Evolutionary conservation across 495 filamentous ascomycete species (phyloP), one percentile per base, ranked within the genome.

Genomic region (Polyplosphaeria fusca): DNA sequence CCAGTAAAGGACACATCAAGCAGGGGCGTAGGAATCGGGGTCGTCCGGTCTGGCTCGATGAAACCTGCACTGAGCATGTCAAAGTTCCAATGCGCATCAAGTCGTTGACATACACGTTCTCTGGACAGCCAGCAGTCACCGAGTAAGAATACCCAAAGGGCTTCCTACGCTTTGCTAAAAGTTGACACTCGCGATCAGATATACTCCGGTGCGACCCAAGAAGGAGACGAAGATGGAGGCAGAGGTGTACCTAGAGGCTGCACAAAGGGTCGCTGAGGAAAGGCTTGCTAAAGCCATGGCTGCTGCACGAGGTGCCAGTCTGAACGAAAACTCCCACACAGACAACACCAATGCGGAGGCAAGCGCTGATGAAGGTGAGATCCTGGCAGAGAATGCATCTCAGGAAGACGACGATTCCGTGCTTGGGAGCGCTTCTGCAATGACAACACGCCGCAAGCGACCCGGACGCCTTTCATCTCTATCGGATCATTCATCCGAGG

Each of bases 1-100:
- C 52, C 20, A 39, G 48, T 20, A 18, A 35, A 13, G 68, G 68
- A 40, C 37, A 27, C 20, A 60, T 71, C 45, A 62, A 51, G 25
- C 9, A 23, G 5, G 47, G 54, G 14, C 48, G 68, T 3, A 43
- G 46, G 24, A 67, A 70, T 30, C 64, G 68, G n/a, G 68, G 68
- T 20, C 60, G 59, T 2, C 30, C 45, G 5, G 66, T 64, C 2
- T 61, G 48, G 20, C 9, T 46, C 2, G 57, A 60, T 35, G 47
- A 57, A n/a, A 18, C 23, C 5, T 3, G 38, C 2, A 46, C 40
- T 1, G 32, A 25, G 5, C 35, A 45, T 35, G 48, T 43, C 19
- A 55, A 24, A 18, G 40, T 12, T 28, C 50, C 40, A 1, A 14
- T 47, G 23, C 55, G 45, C 13, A 18, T 18, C 16, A 60, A 43